Evolutionary conservation across 352 stramenopile genomes (phyloP).

Genomic region (Pythium aphanidermatum): DNA sequence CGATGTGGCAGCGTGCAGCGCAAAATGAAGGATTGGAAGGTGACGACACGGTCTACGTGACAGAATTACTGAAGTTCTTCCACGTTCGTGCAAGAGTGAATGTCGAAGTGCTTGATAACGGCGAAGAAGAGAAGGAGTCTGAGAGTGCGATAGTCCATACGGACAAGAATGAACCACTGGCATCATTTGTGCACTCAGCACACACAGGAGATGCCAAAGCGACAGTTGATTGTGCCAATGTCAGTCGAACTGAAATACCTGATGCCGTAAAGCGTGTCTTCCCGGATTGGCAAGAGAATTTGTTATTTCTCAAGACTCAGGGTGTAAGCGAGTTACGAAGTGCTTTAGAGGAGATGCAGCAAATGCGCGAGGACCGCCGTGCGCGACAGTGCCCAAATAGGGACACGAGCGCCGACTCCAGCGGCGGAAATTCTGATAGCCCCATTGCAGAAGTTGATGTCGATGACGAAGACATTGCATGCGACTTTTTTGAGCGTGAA

Average conservation of each 20-base stretch:
- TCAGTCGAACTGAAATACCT: too few relatives aligned
- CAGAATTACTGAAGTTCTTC: background rate
- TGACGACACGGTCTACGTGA: conserved; percentile 10
- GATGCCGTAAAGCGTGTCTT: conserved; percentile 43
- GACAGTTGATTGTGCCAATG: background rate
- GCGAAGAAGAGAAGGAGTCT: too few relatives aligned
- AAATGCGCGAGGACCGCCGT: conserved; percentile 4
- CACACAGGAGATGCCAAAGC: background rate
- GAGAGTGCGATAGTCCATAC: conserved; percentile 1
- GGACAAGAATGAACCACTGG: background rate
- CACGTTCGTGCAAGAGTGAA: too few relatives aligned
- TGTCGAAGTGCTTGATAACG: too few relatives aligned
- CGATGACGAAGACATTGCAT: conserved; percentile 9
- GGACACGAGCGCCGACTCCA: background rate
- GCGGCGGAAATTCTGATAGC: background rate
- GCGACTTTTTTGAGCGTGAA: conserved; percentile 14
- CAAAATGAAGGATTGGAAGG: conserved; percentile 1
- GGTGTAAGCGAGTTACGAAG: conserved; percentile 21
- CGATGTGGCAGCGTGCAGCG: conserved; percentile 12
- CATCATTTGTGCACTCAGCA: too few relatives aligned
- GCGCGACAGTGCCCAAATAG: background rate
- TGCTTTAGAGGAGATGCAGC: conserved; percentile 13
- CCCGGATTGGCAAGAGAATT: conserved; percentile 34
- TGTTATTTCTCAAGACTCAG: conserved; percentile 36
- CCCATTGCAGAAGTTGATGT: background rate